Evolutionary conservation across 129 eudicot species (phyloP), one percentile per base, ranked within the genome.

Genomic region (Helichrysum umbraculigerum): DNA sequence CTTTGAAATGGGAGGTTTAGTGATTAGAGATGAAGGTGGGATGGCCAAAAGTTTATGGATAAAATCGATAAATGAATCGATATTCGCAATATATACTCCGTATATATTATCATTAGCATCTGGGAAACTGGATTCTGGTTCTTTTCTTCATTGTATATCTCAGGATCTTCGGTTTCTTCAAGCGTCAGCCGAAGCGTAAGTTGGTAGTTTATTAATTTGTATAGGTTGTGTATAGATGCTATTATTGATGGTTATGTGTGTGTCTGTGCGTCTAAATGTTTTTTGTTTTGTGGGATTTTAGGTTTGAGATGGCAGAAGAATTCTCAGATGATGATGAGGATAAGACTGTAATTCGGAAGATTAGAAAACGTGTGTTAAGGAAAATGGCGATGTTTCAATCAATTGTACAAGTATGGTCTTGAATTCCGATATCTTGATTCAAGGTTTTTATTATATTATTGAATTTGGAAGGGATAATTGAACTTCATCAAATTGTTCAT

Each of bases 321-420:
- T 84, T 59, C 51, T 84, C 91, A 25, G 91, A 87, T 75, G 91
- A 87, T 72, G 91, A 87, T 19, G 91, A 87, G 11, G 91, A 87
- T 29, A 87, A 84, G 41, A 50, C 74, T 60, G 86, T 82, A 41
- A 87, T 87, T 78, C 74, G 20, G 37, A 87, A 87, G 76, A 56
- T 87, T 51, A 67, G 88, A 74, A 87, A 78, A 65, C 84, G 86
- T 4, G 88, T 84, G 66, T 71, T 83, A 73, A 87, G 76, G 84
- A 78, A 83, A 84, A 70, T 87, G 64, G 39, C 66, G n/a, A 83
- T 81, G 83, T 85, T 81, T 74, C 77, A 68, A 64, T 58, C 67
- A 0, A 77, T 78, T 41, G 81, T 84, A 16, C 83, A 72, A 59
- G 90, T 86, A 83, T 70, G 83, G 12, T 33, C 4, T 44, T 8